phyloP scores from a whole-genome alignment of 2,329 filamentous ascomycete species.

The Trichoderma citrinoviride region DNA sequence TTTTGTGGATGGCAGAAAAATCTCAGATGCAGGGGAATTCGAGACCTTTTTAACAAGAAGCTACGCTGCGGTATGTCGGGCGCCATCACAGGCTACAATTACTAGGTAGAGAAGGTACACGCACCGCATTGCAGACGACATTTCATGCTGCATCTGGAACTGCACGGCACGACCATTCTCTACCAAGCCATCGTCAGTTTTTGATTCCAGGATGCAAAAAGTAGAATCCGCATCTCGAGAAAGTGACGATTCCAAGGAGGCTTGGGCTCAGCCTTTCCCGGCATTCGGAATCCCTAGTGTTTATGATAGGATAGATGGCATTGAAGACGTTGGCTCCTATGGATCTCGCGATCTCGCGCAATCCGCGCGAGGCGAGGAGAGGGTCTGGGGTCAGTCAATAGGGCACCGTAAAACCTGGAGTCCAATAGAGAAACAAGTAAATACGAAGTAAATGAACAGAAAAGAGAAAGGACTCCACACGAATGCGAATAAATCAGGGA shows the following conservation, averaged over 20 bases:
- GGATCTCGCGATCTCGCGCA: too few relatives aligned
- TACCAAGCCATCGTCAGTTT: too few relatives aligned
- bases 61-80: neutral
- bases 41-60: neutral
- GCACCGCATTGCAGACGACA: neutral
- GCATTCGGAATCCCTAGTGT: neutral
- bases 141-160: neutral
- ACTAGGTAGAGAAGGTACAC: neutral
- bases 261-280: neutral
- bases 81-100: neutral
- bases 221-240: neutral
- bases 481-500: neutral
- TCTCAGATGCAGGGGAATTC: neutral
- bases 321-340: too few relatives aligned
- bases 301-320: too few relatives aligned
- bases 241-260: neutral
- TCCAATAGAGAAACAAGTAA: too few relatives aligned
- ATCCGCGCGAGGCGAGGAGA: too few relatives aligned
- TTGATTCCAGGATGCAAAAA: neutral
- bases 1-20: neutral
- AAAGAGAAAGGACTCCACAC: neutral
- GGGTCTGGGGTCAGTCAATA: too few relatives aligned
- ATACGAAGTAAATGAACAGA: neutral
- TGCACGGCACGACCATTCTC: neutral
- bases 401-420: too few relatives aligned